Evolutionary conservation across 768 basidiomycete genomes (phyloP).

Genomic region (Russula virescens): DNA sequence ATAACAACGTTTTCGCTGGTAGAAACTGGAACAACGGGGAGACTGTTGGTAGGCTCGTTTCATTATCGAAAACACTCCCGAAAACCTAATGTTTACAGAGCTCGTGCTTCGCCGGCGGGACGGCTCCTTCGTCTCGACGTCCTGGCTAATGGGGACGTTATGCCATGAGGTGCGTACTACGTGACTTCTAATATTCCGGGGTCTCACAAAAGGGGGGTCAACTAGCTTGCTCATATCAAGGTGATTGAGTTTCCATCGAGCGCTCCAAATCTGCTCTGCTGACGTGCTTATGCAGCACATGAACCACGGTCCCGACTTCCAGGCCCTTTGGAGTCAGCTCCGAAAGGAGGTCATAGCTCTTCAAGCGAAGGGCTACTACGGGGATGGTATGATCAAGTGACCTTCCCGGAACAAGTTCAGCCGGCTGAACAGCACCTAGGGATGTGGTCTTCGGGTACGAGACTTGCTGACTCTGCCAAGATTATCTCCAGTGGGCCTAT

Average conservation of each 20-base stretch:
- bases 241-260: slow-evolving; percentile 32
- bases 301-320: slow-evolving; percentile 75
- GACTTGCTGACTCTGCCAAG: slow-evolving; percentile 58
- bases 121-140: slow-evolving; percentile 56
- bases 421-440: slow-evolving; percentile 38
- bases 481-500: slow-evolving; percentile 48
- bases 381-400: slow-evolving; percentile 53
- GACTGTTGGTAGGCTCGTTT: slow-evolving; percentile 50
- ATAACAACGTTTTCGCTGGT: slow-evolving; percentile 72
- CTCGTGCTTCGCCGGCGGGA: slow-evolving; percentile 61
- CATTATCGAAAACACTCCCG: slow-evolving; percentile 8
- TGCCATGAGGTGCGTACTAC: slow-evolving; percentile 70
- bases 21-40: slow-evolving; percentile 85
- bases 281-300: slow-evolving; percentile 48
- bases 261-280: neutral
- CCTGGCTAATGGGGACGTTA: slow-evolving; percentile 68
- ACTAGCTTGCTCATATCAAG: slow-evolving; percentile 77
- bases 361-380: slow-evolving; percentile 74
- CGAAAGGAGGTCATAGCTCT: slow-evolving; percentile 59
- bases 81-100: slow-evolving; percentile 39
- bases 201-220: neutral
- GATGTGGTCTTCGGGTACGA: slow-evolving; percentile 75
- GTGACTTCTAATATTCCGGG: neutral
- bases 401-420: no score
- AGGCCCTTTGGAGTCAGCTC: slow-evolving; percentile 65